A percentile compares a stretch with the other conserved stretches of the same genome.
These are phyloP conservation scores for Russula sp. DNA, from an alignment of 768 basidiomycete genomes.

Conservation along the genomic window DNA sequence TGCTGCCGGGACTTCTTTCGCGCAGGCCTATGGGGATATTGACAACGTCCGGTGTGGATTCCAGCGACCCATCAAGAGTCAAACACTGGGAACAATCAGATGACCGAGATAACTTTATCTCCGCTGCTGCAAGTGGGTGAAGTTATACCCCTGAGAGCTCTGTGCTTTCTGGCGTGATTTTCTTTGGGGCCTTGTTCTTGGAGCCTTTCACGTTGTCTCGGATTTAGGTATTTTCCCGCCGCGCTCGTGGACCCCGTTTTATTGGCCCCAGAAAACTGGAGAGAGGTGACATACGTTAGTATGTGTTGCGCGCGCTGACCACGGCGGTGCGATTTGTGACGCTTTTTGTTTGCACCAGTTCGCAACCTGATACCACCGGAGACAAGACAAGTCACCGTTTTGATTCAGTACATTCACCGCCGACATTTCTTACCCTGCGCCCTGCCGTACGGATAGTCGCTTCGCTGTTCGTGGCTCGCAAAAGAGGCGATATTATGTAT, in stretches of 20 bases:
- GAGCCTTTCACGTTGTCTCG: too few species aligned
- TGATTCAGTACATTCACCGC: neutral
- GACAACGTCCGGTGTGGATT: neutral
- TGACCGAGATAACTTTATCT: neutral
- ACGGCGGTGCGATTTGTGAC: neutral
- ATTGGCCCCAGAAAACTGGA: neutral
- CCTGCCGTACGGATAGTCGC: too few species aligned
- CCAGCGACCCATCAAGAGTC: neutral
- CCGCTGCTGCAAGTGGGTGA: neutral
- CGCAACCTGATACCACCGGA: neutral
- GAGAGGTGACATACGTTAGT: neutral
- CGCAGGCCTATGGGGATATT: neutral
- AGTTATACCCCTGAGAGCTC: neutral
- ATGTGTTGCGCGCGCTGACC: neutral
- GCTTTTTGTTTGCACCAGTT: neutral
- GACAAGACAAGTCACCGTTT: neutral
- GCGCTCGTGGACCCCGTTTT: neutral
- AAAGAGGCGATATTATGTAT: neutral
- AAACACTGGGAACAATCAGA: neutral
- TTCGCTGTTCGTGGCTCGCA: too few species aligned
- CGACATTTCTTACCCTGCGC: too few species aligned
- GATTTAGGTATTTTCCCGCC: neutral
- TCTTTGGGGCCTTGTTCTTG: too few species aligned
- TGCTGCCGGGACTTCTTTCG: neutral
- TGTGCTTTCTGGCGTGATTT: neutral